Base-by-base conservation (phyloP, 2,329 filamentous ascomycete species). In the Proliferodiscus dingleyae region DNA sequence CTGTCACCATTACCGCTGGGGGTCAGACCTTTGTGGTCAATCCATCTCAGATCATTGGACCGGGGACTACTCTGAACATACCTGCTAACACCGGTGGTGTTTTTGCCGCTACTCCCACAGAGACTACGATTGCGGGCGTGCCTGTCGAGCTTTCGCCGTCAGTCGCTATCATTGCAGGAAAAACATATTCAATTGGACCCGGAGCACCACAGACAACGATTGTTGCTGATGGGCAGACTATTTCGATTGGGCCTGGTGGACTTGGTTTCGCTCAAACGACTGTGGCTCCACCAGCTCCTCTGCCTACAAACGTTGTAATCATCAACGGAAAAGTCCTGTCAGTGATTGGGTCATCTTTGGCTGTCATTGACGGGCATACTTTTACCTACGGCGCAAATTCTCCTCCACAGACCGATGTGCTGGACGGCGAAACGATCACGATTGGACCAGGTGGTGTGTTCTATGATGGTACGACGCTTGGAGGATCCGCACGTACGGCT, bases 1-100 rank as follows among this genome's bases (percentile, higher is more conserved):
- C 16, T 34, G 36, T 30, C n/a, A 45, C 45, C 32, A 41, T 64
- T 16, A 57, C 57, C 4, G 50, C 52, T 29, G 51, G 46, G 7
- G 53, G 54, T 9, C 49, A 61, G 37, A 49, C 50, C 5, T 61
- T 61, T 28, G 57, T 56, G 3, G 41, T 64, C 7, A 49, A 56
- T 26, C 54, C 60, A 13, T 55, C 53, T 23, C 46, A 57, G 36
- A 47, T 64, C 5, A 46, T 57, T 30, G 56, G 49, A 22, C 51
- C 52, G 16, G 50, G 49, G 6, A 46, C 54, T 7, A 45, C 48
- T 4, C 37, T 64, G 9, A 33, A 45, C 13, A 47, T 60, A 36
- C 56, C 55, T 19, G 47, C 45, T 15, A 45, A 43, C 3, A 39
- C 37, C 3, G 50, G 52, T 21, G 52, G 41, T 10, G 33, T 46